Evolutionary conservation across 495 filamentous ascomycete genomes (phyloP).

Genomic region (Staphylotrichum longicolle): DNA sequence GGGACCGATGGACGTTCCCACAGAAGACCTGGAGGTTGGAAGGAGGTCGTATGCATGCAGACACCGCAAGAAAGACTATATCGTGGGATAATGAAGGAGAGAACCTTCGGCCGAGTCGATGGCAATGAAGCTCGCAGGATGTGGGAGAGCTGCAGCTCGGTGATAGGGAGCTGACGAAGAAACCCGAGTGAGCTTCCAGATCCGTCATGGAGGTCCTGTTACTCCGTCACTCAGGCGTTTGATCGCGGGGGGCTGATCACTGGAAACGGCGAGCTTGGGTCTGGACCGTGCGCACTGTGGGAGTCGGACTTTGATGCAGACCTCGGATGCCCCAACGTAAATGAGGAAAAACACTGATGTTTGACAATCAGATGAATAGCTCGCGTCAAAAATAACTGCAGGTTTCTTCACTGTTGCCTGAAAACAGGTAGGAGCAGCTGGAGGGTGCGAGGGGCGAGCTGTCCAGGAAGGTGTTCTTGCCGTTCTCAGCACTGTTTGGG

Average conservation of each 20-base stretch:
- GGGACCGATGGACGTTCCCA: slow-evolving; percentile 33
- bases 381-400: too few species aligned
- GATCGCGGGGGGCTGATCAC: slow-evolving; percentile 16
- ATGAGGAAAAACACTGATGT: too few species aligned
- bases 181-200: slow-evolving; percentile 11
- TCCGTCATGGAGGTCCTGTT: slow-evolving; percentile 14
- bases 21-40: slow-evolving; percentile 16
- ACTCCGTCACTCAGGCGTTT: slow-evolving; percentile 22
- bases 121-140: neutral
- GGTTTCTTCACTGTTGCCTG: too few species aligned
- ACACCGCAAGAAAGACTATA: neutral
- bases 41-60: slow-evolving; percentile 10
- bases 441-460: too few species aligned
- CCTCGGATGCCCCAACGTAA: neutral
- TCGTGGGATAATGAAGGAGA: too few species aligned
- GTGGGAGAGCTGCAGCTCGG: neutral
- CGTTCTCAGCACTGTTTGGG: too few species aligned
- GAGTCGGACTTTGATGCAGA: too few species aligned
- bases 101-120: slow-evolving; percentile 2
- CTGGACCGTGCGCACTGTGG: slow-evolving; percentile 1
- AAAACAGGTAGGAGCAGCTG: too few species aligned
- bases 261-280: slow-evolving; percentile 8
- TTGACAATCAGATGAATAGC: too few species aligned
- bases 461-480: too few species aligned
- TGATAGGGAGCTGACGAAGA: slow-evolving; percentile 6